These are phyloP conservation scores for Glycine latifolia DNA, from an alignment of 306 rosid genomes.

Conservation along the genomic window DNA sequence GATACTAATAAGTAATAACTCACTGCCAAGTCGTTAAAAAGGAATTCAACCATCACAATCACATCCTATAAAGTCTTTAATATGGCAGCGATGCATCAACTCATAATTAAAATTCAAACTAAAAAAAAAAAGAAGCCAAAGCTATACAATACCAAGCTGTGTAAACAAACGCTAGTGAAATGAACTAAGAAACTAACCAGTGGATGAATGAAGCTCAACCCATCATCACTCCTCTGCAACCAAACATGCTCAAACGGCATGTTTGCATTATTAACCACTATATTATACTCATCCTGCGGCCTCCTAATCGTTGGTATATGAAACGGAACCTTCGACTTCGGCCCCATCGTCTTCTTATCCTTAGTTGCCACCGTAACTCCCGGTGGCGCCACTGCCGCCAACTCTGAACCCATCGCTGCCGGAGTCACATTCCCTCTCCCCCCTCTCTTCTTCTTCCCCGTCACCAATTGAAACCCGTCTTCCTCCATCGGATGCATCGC, in stretches of 20 bases:
- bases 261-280: slow-evolving; percentile 74
- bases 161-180: neutral
- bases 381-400: too few relatives aligned
- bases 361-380: slow-evolving; percentile 64
- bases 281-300: slow-evolving; percentile 82
- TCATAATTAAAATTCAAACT: too few relatives aligned
- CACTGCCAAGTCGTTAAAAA: neutral
- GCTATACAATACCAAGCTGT: neutral
- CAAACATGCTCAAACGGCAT: slow-evolving; percentile 90
- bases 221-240: slow-evolving; percentile 85
- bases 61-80: too few relatives aligned
- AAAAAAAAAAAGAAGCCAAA: too few relatives aligned
- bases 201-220: slow-evolving; percentile 73
- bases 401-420: neutral
- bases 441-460: slow-evolving; percentile 68
- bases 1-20: neutral
- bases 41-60: too few relatives aligned
- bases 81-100: too few relatives aligned
- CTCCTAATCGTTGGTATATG: slow-evolving; percentile 80
- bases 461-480: slow-evolving; percentile 73
- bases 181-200: slow-evolving; percentile 68
- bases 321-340: slow-evolving; percentile 82
- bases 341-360: slow-evolving; percentile 59
- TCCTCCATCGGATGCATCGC: slow-evolving; percentile 41
- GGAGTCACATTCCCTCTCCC: slow-evolving; percentile 39